Conservation (phyloP, 768 basidiomycete genomes). For the Boletus patriciae region DNA sequence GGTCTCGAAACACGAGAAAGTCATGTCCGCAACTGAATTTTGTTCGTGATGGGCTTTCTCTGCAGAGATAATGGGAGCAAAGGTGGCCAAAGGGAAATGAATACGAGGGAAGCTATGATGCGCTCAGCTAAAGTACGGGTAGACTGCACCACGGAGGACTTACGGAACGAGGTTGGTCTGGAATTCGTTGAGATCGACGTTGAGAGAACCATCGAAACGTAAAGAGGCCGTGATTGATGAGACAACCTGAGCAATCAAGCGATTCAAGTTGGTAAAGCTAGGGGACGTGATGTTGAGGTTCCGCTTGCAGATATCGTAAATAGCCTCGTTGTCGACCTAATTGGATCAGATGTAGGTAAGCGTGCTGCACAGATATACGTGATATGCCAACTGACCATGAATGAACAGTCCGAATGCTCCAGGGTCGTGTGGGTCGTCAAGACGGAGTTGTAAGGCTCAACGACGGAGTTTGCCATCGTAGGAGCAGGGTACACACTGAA, state of each 20-base stretch:
- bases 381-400: conserved; percentile 67
- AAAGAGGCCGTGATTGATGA: conserved; percentile 95
- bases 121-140: background rate
- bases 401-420: conserved; percentile 98
- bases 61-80: conserved; percentile 89
- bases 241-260: conserved; percentile 97
- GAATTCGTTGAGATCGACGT: conserved; percentile 91
- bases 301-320: conserved; percentile 80
- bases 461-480: conserved; percentile 89
- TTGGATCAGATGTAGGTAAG: conserved; percentile 6
- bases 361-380: background rate
- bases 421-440: conserved; percentile 97
- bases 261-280: conserved; percentile 92
- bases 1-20: conserved; percentile 82
- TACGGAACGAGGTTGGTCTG: conserved; percentile 98
- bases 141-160: conserved; percentile 34
- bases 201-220: conserved; percentile 62
- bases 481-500: conserved; percentile 97
- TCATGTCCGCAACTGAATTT: conserved; percentile 98
- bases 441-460: conserved; percentile 97
- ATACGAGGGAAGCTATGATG: conserved; percentile 86
- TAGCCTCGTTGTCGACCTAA: conserved; percentile 82
- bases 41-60: conserved; percentile 97
- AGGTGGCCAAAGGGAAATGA: conserved; percentile 97
- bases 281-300: conserved; percentile 85